phyloP scores from a whole-genome alignment of 164 flowering plant species.

The Buxus sempervirens region DNA sequence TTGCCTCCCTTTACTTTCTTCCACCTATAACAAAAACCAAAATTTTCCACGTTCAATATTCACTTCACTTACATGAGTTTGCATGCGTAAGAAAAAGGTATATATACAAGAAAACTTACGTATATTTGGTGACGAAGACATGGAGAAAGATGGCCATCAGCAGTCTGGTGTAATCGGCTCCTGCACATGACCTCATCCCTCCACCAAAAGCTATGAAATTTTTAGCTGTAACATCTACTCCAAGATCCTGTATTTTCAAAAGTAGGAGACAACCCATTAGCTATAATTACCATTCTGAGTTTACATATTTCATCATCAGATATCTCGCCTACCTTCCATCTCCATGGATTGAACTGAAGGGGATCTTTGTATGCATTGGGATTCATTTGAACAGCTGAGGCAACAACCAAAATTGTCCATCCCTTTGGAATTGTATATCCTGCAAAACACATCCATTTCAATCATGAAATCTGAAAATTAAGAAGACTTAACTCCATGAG shows the following conservation, averaged over 20 bases:
- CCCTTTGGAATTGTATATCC: slow-evolving; percentile 48
- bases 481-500: background rate
- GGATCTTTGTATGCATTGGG: slow-evolving; percentile 31
- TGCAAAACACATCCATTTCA: background rate
- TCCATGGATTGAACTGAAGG: slow-evolving; percentile 36
- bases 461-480: background rate
- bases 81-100: too few relatives aligned
- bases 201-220: slow-evolving; percentile 43
- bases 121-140: slow-evolving; percentile 36
- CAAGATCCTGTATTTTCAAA: slow-evolving; percentile 18
- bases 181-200: slow-evolving; percentile 39
- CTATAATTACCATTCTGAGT: background rate
- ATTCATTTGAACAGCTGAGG: slow-evolving; percentile 29
- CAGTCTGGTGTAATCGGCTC: slow-evolving; percentile 37
- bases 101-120: slow-evolving; percentile 15
- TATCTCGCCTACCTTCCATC: slow-evolving; percentile 48
- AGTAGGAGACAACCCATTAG: background rate
- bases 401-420: slow-evolving; percentile 33
- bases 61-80: background rate
- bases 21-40: slow-evolving; percentile 36
- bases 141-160: slow-evolving; percentile 31
- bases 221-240: slow-evolving; percentile 18
- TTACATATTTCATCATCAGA: background rate
- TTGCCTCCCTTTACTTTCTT: slow-evolving; percentile 29
- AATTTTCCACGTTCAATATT: background rate